Evolutionary conservation across 495 filamentous ascomycete genomes (phyloP).

Genomic region (Pseudevernia furfuracea): DNA sequence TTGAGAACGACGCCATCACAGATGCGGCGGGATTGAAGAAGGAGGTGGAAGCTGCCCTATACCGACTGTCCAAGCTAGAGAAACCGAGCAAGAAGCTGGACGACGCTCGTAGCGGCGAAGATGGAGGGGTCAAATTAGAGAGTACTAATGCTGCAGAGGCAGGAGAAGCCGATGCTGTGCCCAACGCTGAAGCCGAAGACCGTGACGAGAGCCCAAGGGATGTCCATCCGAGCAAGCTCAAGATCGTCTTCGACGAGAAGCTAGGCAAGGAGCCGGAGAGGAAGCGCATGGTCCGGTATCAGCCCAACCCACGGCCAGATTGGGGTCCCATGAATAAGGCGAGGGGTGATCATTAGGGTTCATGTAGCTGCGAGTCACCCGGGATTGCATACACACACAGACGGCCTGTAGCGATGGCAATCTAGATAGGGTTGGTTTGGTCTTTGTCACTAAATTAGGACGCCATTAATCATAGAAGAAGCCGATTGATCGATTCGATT

Average conservation of each 20-base stretch:
- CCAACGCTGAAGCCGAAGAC: neutral
- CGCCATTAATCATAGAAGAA: no score
- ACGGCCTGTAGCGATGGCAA: neutral
- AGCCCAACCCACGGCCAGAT: slow-evolving; percentile 77
- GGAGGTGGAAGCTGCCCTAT: slow-evolving; percentile 43
- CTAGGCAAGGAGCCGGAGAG: slow-evolving; percentile 60
- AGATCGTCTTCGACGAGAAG: slow-evolving; percentile 73
- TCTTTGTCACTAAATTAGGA: no score
- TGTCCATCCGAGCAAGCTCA: slow-evolving; percentile 37
- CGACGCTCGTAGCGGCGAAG: slow-evolving; percentile 3
- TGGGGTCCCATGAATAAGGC: slow-evolving; percentile 89
- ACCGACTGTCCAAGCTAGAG: slow-evolving; percentile 31
- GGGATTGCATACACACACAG: no score
- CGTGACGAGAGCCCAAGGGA: slow-evolving; percentile 12
- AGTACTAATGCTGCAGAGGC: slow-evolving; percentile 26
- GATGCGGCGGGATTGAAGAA: slow-evolving; percentile 36
- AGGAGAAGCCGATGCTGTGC: slow-evolving; percentile 19
- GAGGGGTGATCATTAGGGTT: slow-evolving; percentile 31
- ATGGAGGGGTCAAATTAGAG: neutral
- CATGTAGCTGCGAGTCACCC: neutral
- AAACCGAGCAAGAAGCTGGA: slow-evolving; percentile 2
- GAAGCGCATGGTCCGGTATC: slow-evolving; percentile 70
- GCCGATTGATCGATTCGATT: no score
- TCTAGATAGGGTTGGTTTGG: neutral
- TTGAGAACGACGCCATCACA: slow-evolving; percentile 29